Evolutionary conservation across 2,329 filamentous ascomycete species (phyloP), one percentile per base, ranked within the genome.

Genomic region (Incumbomyces delicatus): DNA sequence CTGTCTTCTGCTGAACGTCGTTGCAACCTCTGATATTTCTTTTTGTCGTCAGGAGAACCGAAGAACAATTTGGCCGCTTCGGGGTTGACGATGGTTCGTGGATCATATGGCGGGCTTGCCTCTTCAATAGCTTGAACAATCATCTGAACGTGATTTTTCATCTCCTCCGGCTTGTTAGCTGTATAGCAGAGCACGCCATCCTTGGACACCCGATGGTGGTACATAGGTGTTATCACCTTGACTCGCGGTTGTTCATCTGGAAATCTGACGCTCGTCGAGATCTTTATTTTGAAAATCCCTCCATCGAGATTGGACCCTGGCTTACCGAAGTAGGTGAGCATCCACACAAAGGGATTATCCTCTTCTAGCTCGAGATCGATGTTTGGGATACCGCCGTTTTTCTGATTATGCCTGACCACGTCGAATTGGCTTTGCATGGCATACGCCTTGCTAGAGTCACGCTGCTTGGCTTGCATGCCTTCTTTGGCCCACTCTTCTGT

Each of bases 281-380:
- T 73, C 57, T 75, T 83, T 63, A 95, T 83, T 50, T 78, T 79
- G 69, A 96, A 90, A 50, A 96, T 76, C 1, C 90, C 88, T 13
- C 89, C 90, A 57, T 96, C 90, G 1, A 96, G 77, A 56, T 94
- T 88, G 5, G 88, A 94, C 83, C 92, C 94, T 1, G 88, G 87
- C 46, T 83, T 78, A 20, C 92, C 92, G 61, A 95, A 94, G 62
- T 95, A 89, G 1, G 87, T 92, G 50, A 96, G 63, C 16, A 76
- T 66, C 92, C 92, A 96, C 16, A 90, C 74, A 60, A 95, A 95
- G 0, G 90, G 89, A 58, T 95, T 96, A 33, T 74, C 77, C 53
- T 92, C 74, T 27, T 85, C 81, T 6, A 96, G 70, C 47, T 81
- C 77, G 32, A 96, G 69, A 55, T 88, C 83, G 48, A 95, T 74